A percentile compares a stretch with the other conserved stretches of the same genome.
These are phyloP conservation scores for Annulohypoxylon nitens DNA, from an alignment of 495 filamentous ascomycete genomes.

Conservation along the genomic window DNA sequence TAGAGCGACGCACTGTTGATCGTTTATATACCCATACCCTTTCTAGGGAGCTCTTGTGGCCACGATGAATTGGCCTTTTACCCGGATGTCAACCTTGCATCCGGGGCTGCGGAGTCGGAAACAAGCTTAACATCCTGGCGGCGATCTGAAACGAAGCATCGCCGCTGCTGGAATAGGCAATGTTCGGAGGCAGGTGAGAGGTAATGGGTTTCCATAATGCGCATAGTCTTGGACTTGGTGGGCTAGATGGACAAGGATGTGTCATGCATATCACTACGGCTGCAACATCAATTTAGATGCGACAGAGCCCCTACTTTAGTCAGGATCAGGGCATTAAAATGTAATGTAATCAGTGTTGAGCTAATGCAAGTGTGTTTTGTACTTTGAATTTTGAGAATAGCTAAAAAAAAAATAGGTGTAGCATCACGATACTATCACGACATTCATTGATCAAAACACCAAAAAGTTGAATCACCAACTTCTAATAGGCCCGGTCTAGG, in stretches of 20 bases:
- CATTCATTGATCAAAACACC: no score
- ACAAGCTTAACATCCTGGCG: not conserved
- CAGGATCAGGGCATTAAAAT: not conserved
- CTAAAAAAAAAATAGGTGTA: not conserved
- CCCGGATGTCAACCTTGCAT: conserved; percentile 26
- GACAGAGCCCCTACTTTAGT: not conserved
- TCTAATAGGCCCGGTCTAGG: not conserved
- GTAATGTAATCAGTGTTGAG: not conserved
- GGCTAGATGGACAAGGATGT: not conserved
- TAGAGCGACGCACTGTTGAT: not conserved
- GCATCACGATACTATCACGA: not conserved
- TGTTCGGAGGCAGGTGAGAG: conserved; percentile 16
- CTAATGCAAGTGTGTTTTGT: not conserved
- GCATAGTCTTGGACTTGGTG: not conserved
- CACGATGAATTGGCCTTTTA: conserved; percentile 15
- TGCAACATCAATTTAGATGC: conserved; percentile 18
- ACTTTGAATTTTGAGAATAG: not conserved
- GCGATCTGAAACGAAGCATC: conserved; percentile 11
- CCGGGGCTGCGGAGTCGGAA: conserved; percentile 13
- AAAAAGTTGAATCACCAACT: not conserved
- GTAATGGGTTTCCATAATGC: not conserved
- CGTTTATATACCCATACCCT: conserved; percentile 11
- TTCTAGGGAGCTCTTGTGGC: not conserved
- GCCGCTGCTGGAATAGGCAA: conserved; percentile 10
- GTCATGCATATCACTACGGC: not conserved